Evolutionary conservation across 148 eudicot genomes (phyloP), one percentile per base, ranked within the genome.

Genomic region (Rheum nobile): DNA sequence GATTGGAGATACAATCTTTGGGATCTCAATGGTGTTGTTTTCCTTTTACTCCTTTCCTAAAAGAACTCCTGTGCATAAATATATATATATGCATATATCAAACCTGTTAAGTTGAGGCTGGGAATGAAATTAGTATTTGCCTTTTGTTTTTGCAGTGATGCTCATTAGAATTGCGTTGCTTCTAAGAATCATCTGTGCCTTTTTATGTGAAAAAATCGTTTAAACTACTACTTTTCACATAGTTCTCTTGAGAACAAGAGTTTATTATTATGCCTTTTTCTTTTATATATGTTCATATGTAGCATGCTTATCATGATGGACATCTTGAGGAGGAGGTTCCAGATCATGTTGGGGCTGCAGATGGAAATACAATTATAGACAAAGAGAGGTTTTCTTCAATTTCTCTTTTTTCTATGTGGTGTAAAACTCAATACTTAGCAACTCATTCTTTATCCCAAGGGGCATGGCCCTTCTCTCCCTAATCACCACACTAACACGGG

Each of bases 281-380:
- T 63, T 14, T 26, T 0, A 43, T 11, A 10, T 43, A 43, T 43
- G 46, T 16, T 43, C 46, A 43, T n/a, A 31, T 31, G 22, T 32
- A 67, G 71, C 71, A 67, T 16, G 71, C 43, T 34, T 67, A 67
- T 21, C 71, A 67, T 34, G 71, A 67, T 67, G 71, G 71, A 6
- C n/a, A 42, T 16, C 71, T 67, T 26, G 71, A 67, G 42, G 71
- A 67, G 43, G 71, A 6, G 16, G 65, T 24, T 57, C 65, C 65
- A 32, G 11, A 57, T 24, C 22, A 57, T 57, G 32, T 57, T 57
- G 17, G 22, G 32, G 16, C 13, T 57, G 32, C 16, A 24, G 65
- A 55, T 55, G 63, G 29, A 24, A 55, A 55, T 24, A 22, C 63
- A 55, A 24, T 55, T 0, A 55, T 24, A 8, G 14, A 3, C 11